Base-by-base conservation (phyloP, 2,329 filamentous ascomycete species). In the Berkeleyomyces rouxiae region DNA sequence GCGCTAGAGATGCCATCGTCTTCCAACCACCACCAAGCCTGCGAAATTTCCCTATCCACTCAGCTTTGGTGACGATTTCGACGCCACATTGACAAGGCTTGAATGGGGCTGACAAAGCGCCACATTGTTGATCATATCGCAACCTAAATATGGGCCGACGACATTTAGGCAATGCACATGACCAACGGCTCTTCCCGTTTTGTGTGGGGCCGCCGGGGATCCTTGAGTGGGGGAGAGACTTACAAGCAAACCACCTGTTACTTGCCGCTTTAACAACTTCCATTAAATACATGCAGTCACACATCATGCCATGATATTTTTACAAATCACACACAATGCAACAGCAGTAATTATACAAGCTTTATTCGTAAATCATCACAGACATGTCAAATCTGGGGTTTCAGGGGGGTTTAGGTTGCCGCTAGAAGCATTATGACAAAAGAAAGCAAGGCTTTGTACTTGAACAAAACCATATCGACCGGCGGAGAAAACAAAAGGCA, bases 281-380 rank as follows among this genome's bases (percentile, higher is more conserved):
- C 23, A 1, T 1, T 23, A 23, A 23, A 23, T 23, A 23, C 23
- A 23, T 23, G 23, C 23, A 23, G 23, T 51, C 3, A 5, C 47
- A 51, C 16, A 51, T 4, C 6, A 3, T 3, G 31, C 16, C 7
- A 58, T 42, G 7, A 43, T 11, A n/a, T 9, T 23, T 9, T 23
- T 11, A 59, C 40, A 43, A 36, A n/a, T 33, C 5, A 61, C 37
- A 7, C 6, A 7, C 5, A 46, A 33, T 42, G 40, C 31, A 44
- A 3, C 23, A 23, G 23, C 39, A 61, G 49, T 11, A 46, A 55
- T 44, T 4, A 53, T 44, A 44, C 6, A 33, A 23, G 33, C 23
- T 44, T 36, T 44, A 57, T 57, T 61, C 60, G 57, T 61, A 61
- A 61, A 33, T 61, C 60, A 46, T 61, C 42, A 61, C 33, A 55